Base-by-base conservation (phyloP, 768 basidiomycete genomes). In the Boletales sp. region DNA sequence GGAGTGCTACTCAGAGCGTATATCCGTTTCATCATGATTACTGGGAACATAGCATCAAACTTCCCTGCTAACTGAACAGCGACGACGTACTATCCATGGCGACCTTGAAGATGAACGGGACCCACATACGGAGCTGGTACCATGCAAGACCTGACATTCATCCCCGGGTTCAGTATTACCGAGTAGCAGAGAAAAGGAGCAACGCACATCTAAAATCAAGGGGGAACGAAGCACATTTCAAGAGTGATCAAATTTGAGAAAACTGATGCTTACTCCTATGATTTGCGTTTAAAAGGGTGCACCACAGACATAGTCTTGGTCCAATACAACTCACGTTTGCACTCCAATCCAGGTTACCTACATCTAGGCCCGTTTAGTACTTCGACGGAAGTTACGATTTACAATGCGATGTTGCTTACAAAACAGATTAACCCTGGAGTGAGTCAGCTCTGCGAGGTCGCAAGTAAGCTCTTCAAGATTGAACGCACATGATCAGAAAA, bases 1-100 rank as follows among this genome's bases (percentile, higher is more conserved):
- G 52, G 38, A 28, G 14, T 30, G 14, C 8, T 13, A 38, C 58
- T 60, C 17, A 61, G 25, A 10, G 44, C 56, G 2, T 53, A 15
- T 52, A 61, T 32, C 40, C 60, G 54, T 40, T 42, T 60, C 38
- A 61, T 60, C 60, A 61, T 49, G 42, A 61, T 55, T 10, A 53
- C 60, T 61, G 8, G 9, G 30, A 36, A 28, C 6, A 35, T 4
- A 12, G 7, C 10, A 8, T 60, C 10, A 53, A 41, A 32, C 6
- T 6, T 21, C 12, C 7, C 9, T 8, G 2, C n/a, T 8, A 28
- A 31, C 21, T 13, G 19, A 25, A 9, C 15, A 34, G 3, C 12
- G 33, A 43, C 17, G 8, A 17, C 38, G 2, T 39, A 39, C 60
- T 48, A 40, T 61, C 60, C 56, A 58, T 53, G 8, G 59, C 59